Evolutionary conservation across 2,329 filamentous ascomycete species (phyloP).

Genomic region (Aspergillus neotritici): DNA sequence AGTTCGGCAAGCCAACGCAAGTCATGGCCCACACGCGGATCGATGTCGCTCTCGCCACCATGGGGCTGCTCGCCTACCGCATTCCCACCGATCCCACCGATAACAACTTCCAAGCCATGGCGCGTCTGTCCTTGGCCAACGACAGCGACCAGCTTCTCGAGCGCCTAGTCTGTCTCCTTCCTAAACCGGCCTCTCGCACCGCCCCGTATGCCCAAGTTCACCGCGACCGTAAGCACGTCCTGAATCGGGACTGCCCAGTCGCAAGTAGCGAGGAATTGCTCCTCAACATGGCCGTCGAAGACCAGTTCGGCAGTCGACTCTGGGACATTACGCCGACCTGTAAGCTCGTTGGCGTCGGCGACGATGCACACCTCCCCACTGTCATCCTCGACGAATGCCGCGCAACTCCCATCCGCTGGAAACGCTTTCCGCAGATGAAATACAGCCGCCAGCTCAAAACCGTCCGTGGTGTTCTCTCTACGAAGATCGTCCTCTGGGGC

Average conservation of each 20-base stretch:
- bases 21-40: constrained; percentile 5
- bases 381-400: constrained; percentile 27
- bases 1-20: not conserved
- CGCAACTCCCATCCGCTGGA: constrained; percentile 30
- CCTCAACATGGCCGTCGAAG: constrained; percentile 17
- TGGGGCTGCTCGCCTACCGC: constrained; percentile 19
- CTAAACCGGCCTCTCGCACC: not conserved
- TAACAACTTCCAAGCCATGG: constrained; percentile 25
- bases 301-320: constrained; percentile 23
- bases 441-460: constrained; percentile 10
- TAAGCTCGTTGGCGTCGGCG: constrained; percentile 27
- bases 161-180: constrained; percentile 21
- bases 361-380: constrained; percentile 19
- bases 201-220: too few relatives aligned
- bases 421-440: constrained; percentile 22
- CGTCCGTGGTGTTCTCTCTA: constrained; percentile 7
- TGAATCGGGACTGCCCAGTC: not conserved
- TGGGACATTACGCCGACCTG: constrained; percentile 31
- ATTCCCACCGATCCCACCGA: constrained; percentile 19
- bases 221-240: not conserved
- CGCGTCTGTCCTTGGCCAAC: constrained; percentile 27
- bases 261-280: constrained; percentile 8
- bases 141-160: constrained; percentile 30
- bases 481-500: constrained; percentile 9
- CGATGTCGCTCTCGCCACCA: constrained; percentile 10